Conservation (phyloP, 2,329 filamentous ascomycete genomes). For the Bipolaris oryzae region DNA sequence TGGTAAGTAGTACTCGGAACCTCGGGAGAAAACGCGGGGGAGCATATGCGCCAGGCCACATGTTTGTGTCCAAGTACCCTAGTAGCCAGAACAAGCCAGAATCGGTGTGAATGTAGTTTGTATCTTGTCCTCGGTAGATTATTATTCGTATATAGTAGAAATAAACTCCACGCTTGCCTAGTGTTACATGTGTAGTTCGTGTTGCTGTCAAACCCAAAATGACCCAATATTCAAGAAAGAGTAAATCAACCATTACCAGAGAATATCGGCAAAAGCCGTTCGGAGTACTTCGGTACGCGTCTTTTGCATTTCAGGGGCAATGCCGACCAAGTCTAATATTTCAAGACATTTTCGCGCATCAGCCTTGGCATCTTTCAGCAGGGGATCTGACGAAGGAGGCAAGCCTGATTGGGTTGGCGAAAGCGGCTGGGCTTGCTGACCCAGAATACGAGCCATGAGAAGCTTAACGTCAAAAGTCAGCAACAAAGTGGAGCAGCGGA, state of each 20-base stretch:
- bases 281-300: conserved; percentile 55
- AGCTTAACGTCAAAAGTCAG: conserved; percentile 30
- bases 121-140: no score
- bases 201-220: neutral
- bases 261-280: conserved; percentile 52
- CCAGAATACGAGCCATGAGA: conserved; percentile 49
- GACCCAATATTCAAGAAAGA: neutral
- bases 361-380: conserved; percentile 49
- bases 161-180: neutral
- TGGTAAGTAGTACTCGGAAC: no score
- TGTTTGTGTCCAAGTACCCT: no score
- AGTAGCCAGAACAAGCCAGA: no score
- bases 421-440: conserved; percentile 43
- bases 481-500: neutral
- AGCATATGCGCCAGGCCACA: no score
- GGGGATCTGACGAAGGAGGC: conserved; percentile 40
- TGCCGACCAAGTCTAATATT: conserved; percentile 53
- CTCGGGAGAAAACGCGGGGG: no score
- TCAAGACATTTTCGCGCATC: conserved; percentile 54
- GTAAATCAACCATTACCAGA: conserved; percentile 28
- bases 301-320: conserved; percentile 56
- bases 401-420: conserved; percentile 31
- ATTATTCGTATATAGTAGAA: neutral
- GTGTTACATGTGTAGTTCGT: neutral
- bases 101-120: no score